Conservation (phyloP, 306 rosid genomes). For the Senna siamea region DNA sequence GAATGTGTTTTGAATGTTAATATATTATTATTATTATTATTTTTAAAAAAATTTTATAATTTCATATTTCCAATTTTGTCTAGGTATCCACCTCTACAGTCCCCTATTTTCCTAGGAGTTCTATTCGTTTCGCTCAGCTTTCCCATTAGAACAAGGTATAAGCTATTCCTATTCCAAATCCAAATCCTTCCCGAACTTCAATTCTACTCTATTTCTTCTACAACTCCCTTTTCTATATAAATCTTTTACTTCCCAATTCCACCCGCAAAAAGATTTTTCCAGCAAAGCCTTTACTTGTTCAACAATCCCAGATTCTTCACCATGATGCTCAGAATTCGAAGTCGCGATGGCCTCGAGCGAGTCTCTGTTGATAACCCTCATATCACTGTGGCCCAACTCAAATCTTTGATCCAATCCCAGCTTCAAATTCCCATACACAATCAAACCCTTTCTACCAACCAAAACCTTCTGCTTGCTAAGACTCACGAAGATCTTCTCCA, state of each 20-base stretch:
- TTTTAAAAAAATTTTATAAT: too few relatives aligned
- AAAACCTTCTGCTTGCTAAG: conserved; percentile 76
- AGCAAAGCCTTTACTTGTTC: neutral
- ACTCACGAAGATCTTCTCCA: conserved; percentile 61
- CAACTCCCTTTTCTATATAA: neutral
- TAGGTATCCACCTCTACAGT: neutral
- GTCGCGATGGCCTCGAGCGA: conserved; percentile 94
- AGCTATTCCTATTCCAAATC: conserved; percentile 6
- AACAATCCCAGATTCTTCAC: conserved; percentile 19
- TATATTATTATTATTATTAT: too few relatives aligned
- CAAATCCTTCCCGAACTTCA: neutral
- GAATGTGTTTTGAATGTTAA: too few relatives aligned
- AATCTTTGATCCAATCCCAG: conserved; percentile 61
- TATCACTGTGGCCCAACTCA: conserved; percentile 67
- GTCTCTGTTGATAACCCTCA: conserved; percentile 64
- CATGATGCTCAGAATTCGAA: conserved; percentile 93
- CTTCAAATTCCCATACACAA: conserved; percentile 67
- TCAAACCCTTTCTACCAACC: conserved; percentile 86
- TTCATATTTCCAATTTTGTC: too few relatives aligned
- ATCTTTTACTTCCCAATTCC: neutral
- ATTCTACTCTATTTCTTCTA: conserved; percentile 19
- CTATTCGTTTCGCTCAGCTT: conserved; percentile 13
- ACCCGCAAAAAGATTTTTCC: neutral
- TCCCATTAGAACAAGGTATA: conserved; percentile 13
- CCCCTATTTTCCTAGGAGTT: neutral